Evolutionary conservation across 768 basidiomycete species (phyloP), one percentile per base, ranked within the genome.

Genomic region (Pulveroboletus sp.): DNA sequence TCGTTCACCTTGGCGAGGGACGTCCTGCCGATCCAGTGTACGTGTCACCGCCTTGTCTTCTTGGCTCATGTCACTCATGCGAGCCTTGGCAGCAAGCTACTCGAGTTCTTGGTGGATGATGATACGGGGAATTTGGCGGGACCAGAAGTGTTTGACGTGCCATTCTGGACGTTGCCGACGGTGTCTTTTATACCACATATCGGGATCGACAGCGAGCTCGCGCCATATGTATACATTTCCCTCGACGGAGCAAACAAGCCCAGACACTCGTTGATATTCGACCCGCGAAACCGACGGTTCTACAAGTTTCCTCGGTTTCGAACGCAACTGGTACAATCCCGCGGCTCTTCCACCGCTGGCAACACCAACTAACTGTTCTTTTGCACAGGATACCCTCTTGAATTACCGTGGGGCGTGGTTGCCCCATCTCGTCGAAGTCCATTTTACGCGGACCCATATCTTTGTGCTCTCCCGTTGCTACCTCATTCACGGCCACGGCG

Each of bases 221-320:
- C 46, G 9, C 53, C 60, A 1, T 63, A 56, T 19, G 57, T 19
- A 5, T 56, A 52, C 6, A 31, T 62, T 36, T 50, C 53, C 14
- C 49, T 62, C 34, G 43, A 43, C 39, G 9, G 49, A 2, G n/a
- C 46, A 5, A 50, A 35, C 20, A 49, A 51, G 19, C 60, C 56
- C 20, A 46, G 38, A 12, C 45, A 55, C 10, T 47, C 56, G 0
- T 21, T 63, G 33, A 20, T 61, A 6, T 60, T 60, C 33, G 52
- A 60, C 46, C 34, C 49, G 4, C 34, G 20, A 13, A 25, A 6
- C 23, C 49, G 56, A 32, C 61, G 24, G 19, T 60, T 59, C 44
- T 56, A 52, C 49, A 63, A 59, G 37, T 61, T 57, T 19, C 60
- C 60, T 12, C 43, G 34, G 9, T 63, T 60, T 17, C 47, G 53